A percentile compares a stretch with the other conserved stretches of the same genome.
phyloP scores from a whole-genome alignment of 805 yeast species.

The Nakazawaea sp. region DNA sequence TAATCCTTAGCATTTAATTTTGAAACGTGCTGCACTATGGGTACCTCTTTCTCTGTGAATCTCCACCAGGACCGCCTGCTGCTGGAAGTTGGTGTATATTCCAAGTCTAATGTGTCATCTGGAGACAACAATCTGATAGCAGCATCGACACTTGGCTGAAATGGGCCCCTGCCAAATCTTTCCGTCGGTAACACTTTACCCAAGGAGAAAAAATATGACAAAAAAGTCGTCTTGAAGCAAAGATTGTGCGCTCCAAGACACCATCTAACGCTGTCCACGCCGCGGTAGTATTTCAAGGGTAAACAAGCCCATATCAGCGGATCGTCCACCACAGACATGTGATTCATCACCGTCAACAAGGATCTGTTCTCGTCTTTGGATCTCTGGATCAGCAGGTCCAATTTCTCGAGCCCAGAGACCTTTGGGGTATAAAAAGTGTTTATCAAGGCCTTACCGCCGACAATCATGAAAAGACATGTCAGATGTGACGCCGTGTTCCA shows the following conservation, averaged over 20 bases:
- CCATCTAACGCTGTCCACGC: constrained; percentile 76
- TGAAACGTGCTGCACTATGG: constrained; percentile 11
- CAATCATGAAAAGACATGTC: constrained; percentile 61
- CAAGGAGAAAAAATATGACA: constrained; percentile 63
- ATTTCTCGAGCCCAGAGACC: constrained; percentile 52
- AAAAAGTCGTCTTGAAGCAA: constrained; percentile 57
- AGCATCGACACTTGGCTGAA: constrained; percentile 86
- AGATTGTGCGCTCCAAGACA: constrained; percentile 90
- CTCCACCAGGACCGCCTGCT: background rate
- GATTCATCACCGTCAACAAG: constrained; percentile 83
- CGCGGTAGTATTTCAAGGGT: constrained; percentile 60
- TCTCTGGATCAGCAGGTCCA: constrained; percentile 57
- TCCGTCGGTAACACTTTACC: constrained; percentile 87
- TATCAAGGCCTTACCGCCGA: constrained; percentile 55
- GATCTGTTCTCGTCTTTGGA: constrained; percentile 68
- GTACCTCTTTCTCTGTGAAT: background rate
- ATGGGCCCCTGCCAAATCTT: constrained; percentile 89
- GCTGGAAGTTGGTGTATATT: constrained; percentile 20
- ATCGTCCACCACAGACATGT: constrained; percentile 88
- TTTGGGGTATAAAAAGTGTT: constrained; percentile 58
- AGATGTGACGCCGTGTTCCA: constrained; percentile 70
- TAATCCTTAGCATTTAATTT: constrained; percentile 25
- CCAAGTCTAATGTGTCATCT: constrained; percentile 55
- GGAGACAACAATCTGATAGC: constrained; percentile 74
- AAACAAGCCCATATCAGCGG: constrained; percentile 85